phyloP scores from a whole-genome alignment of 1,284 basidiomycete species.

The Stereum hirsutum region DNA sequence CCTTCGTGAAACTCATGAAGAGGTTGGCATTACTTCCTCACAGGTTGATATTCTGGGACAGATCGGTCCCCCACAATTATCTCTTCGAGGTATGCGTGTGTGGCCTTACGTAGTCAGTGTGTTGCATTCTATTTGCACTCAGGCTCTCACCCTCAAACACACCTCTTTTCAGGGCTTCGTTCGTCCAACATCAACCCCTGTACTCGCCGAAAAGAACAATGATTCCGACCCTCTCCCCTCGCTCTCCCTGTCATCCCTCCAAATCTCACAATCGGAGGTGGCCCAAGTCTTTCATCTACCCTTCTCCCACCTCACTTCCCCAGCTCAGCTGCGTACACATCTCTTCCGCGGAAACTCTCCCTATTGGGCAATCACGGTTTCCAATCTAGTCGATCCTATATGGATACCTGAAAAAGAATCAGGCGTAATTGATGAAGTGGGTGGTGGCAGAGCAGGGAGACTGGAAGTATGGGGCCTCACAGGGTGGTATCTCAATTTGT shows the following conservation, averaged over 20 bases:
- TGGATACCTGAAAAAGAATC: constrained; percentile 13
- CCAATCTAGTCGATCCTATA: constrained; percentile 47
- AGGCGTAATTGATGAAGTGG: constrained; percentile 30
- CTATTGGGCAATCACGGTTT: constrained; percentile 63
- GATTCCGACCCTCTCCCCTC: constrained; percentile 43
- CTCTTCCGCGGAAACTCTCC: constrained; percentile 44
- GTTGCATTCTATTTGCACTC: too few species aligned
- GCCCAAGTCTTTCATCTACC: constrained; percentile 64
- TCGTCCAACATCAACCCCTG: constrained; percentile 21
- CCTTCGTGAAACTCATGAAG: constrained; percentile 66
- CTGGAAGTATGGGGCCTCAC: constrained; percentile 77
- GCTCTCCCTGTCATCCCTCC: constrained; percentile 41
- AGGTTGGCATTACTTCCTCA: constrained; percentile 49
- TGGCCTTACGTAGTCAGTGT: constrained; percentile 67
- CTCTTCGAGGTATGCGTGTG: constrained; percentile 51
- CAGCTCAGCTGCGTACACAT: constrained; percentile 36
- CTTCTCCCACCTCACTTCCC: constrained; percentile 37
- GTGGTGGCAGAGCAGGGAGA: constrained; percentile 29
- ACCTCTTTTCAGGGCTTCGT: constrained; percentile 50
- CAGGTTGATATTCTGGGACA: constrained; percentile 59
- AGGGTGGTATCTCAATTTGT: constrained; percentile 65
- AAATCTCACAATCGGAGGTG: constrained; percentile 54
- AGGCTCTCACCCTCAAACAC: background rate
- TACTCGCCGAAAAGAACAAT: background rate
- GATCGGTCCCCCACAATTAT: constrained; percentile 53